phyloP scores from a whole-genome alignment of 2,329 filamentous ascomycete genomes.

The Diaporthe amygdali region DNA sequence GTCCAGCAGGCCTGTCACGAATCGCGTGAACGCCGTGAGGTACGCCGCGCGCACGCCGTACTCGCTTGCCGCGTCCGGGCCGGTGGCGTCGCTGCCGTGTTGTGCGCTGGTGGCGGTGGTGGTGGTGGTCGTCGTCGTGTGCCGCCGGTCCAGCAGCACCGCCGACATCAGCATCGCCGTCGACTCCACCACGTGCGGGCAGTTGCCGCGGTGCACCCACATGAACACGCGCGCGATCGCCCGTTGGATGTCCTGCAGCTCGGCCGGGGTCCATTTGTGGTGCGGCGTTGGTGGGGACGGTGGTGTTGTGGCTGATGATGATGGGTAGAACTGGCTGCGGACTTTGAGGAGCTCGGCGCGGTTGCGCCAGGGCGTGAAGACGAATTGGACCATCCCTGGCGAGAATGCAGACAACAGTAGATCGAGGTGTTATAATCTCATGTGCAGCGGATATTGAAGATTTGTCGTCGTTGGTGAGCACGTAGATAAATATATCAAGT shows the following conservation, averaged over 20 bases:
- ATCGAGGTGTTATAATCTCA: background rate
- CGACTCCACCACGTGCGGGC: constrained; percentile 81
- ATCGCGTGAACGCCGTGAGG: constrained; percentile 76
- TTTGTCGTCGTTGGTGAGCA: background rate
- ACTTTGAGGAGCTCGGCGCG: constrained; percentile 69
- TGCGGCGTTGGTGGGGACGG: constrained; percentile 13
- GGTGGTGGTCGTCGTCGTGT: background rate
- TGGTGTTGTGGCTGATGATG: constrained; percentile 10
- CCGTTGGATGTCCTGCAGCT: constrained; percentile 33
- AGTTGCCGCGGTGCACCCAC: constrained; percentile 76
- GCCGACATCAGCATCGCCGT: constrained; percentile 76
- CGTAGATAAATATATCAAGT: background rate
- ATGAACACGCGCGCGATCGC: constrained; percentile 65
- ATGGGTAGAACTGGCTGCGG: constrained; percentile 67
- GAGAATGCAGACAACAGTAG: constrained; percentile 21
- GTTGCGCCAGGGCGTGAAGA: constrained; percentile 76
- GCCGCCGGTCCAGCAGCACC: constrained; percentile 64
- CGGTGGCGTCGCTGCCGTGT: too few relatives aligned
- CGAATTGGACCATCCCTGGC: constrained; percentile 67
- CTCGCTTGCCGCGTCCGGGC: constrained; percentile 31
- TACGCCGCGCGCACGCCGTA: constrained; percentile 74
- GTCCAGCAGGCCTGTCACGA: constrained; percentile 82
- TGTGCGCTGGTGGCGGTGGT: background rate
- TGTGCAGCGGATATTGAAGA: background rate
- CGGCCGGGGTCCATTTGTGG: background rate